A percentile compares a stretch with the other conserved stretches of the same genome.
Evolutionary conservation across 2,329 filamentous ascomycete species (phyloP).

Genomic region (Phialophora tarda): DNA sequence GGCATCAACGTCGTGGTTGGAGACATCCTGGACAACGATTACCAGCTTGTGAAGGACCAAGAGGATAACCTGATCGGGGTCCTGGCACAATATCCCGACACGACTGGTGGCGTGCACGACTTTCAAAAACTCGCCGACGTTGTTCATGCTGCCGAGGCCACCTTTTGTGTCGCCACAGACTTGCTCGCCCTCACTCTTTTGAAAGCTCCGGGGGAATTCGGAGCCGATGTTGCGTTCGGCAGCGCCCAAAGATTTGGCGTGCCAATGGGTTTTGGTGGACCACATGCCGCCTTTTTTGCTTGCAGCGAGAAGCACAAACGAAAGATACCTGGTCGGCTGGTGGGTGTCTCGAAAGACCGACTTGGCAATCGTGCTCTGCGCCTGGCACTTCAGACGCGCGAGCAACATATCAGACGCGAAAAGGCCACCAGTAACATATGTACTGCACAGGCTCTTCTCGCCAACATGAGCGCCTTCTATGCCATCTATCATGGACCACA

Average conservation of each 20-base stretch:
- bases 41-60: constrained; percentile 71
- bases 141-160: constrained; percentile 77
- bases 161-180: constrained; percentile 88
- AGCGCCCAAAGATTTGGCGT: constrained; percentile 91
- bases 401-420: constrained; percentile 94
- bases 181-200: constrained; percentile 84
- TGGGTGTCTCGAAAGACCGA: constrained; percentile 90
- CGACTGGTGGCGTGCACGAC: constrained; percentile 77
- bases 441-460: constrained; percentile 89
- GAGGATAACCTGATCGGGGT: constrained; percentile 86
- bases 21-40: constrained; percentile 71
- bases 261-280: constrained; percentile 87
- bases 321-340: constrained; percentile 87
- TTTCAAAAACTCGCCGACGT: constrained; percentile 75
- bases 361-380: constrained; percentile 80
- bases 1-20: constrained; percentile 77
- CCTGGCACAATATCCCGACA: constrained; percentile 94
- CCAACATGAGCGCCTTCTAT: constrained; percentile 96
- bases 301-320: constrained; percentile 90
- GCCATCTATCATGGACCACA: constrained; percentile 90
- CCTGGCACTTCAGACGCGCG: constrained; percentile 85
- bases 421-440: constrained; percentile 98
- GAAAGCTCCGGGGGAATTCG: constrained; percentile 90
- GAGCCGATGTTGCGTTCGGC: constrained; percentile 92
- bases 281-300: constrained; percentile 96